Conservation (phyloP, 2,329 filamentous ascomycete species). For the Calycina marina region DNA sequence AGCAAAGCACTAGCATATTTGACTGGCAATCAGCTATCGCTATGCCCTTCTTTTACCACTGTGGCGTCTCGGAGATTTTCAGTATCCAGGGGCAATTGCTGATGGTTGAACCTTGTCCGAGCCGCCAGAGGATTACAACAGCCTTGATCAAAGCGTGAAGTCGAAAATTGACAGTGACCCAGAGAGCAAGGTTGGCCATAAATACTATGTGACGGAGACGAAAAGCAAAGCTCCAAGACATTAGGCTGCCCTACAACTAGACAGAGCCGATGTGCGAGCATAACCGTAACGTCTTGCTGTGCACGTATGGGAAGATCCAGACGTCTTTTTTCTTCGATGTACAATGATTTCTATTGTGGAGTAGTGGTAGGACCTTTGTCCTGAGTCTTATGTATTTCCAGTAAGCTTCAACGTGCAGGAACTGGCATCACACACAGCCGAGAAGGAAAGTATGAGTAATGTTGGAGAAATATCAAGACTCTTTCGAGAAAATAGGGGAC, state of each 20-base stretch:
- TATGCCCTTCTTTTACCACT: conserved; percentile 7
- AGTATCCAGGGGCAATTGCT: conserved; percentile 4
- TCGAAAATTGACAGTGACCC: conserved; percentile 1
- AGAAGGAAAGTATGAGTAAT: conserved; percentile 7
- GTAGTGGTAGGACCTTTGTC: conserved; percentile 4
- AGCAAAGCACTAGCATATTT: conserved; percentile 8
- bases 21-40: conserved; percentile 9
- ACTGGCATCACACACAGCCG: conserved; percentile 2
- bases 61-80: conserved; percentile 6
- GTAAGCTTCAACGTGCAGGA: conserved; percentile 9
- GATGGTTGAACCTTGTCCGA: conserved; percentile 1
- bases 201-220: conserved; percentile 3
- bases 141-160: conserved; percentile 3
- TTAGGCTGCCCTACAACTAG: conserved; percentile 5
- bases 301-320: conserved; percentile 3
- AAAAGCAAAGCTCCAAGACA: conserved; percentile 4
- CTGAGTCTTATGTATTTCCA: conserved; percentile 3
- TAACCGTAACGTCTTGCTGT: conserved; percentile 2
- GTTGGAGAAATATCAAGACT: conserved; percentile 6
- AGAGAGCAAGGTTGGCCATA: conserved; percentile 2
- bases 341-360: conserved; percentile 4
- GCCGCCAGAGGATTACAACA: conserved; percentile 3
- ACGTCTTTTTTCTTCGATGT: conserved; percentile 7
- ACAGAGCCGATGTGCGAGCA: conserved; percentile 2
- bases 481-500: conserved; percentile 7